Evolutionary conservation across 306 rosid species (phyloP), one percentile per base, ranked within the genome.

Genomic region (Gillenia trifoliata): DNA sequence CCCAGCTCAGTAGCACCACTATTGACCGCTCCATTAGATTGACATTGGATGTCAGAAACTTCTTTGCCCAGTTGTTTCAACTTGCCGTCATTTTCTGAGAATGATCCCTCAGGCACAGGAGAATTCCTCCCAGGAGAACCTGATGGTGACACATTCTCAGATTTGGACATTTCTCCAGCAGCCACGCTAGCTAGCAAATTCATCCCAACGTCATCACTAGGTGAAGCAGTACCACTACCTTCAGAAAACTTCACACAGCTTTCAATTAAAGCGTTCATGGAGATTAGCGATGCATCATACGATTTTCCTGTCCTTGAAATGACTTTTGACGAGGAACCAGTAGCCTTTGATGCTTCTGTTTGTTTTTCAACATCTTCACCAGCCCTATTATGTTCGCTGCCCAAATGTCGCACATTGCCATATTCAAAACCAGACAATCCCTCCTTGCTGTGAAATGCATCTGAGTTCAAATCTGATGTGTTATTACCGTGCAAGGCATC

Each of bases 101-200:
- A 78, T 49, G 87, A 80, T 72, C 76, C 83, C 66, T 88, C 92
- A 40, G 81, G 78, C 40, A 64, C 23, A 71, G 82, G 30, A 38
- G 80, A 71, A 70, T 78, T 85, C 73, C 85, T 83, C 75, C 74
- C 83, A 0, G 93, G 98, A 60, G 96, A 92, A 80, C 75, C 79
- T 66, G 82, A 66, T 6, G 93, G 88, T 8, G 89, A 84, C 15
- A 70, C 79, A 81, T 79, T 74, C 26, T 80, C 87, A 45, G 93
- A 90, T 73, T 87, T 90, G 16, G 82, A 83, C 26, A 92, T 82
- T 81, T 90, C 94, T 63, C 90, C 93, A 41, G 98, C 81, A 61
- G 98, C 98, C 76, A 92, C 98, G n/a, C 92, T 92, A 63, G 98
- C 98, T 78, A 92, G 92, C 75, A 92, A 84, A 81, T 92, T 90